phyloP scores from a whole-genome alignment of 2,329 filamentous ascomycete genomes.

The Byssothecium circinans region DNA sequence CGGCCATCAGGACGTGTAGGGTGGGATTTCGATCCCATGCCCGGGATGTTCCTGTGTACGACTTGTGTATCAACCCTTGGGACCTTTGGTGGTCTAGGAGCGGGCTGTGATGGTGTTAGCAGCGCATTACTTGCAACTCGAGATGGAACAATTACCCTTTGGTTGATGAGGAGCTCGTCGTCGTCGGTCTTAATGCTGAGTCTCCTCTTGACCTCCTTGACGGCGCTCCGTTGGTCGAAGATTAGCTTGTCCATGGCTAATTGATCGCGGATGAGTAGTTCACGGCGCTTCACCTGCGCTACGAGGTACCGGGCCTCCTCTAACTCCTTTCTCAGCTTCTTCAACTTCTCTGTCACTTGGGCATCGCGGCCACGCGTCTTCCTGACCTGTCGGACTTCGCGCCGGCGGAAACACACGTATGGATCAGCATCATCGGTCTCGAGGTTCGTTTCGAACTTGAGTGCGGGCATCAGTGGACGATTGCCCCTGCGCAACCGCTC shows the following conservation, averaged over 20 bases:
- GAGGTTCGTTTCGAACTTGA: slow-evolving; percentile 93
- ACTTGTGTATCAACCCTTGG: slow-evolving; percentile 62
- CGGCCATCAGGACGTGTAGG: slow-evolving; percentile 67
- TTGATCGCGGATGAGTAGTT: slow-evolving; percentile 75
- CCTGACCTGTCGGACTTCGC: slow-evolving; percentile 89
- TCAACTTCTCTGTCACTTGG: slow-evolving; percentile 91
- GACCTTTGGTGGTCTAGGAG: slow-evolving; percentile 48
- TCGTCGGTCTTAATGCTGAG: slow-evolving; percentile 90
- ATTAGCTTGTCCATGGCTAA: slow-evolving; percentile 74
- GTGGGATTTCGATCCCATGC: slow-evolving; percentile 48
- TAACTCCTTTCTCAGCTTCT: slow-evolving; percentile 84
- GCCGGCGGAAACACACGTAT: slow-evolving; percentile 95
- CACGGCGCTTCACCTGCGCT: slow-evolving; percentile 74
- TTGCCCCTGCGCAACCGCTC: slow-evolving; percentile 69
- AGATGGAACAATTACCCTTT: slow-evolving; percentile 66
- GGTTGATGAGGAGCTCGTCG: slow-evolving; percentile 81
- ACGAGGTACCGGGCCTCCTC: slow-evolving; percentile 86
- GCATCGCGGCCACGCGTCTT: slow-evolving; percentile 94
- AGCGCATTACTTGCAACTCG: not conserved
- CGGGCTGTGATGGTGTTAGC: slow-evolving; percentile 35
- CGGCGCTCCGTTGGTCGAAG: slow-evolving; percentile 77
- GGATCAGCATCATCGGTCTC: slow-evolving; percentile 95
- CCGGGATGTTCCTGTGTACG: slow-evolving; percentile 69
- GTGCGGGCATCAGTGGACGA: slow-evolving; percentile 70
- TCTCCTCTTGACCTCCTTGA: slow-evolving; percentile 87